Base-by-base conservation (phyloP, 2,329 filamentous ascomycete species). In the Pseudogymnoascus sp. region DNA sequence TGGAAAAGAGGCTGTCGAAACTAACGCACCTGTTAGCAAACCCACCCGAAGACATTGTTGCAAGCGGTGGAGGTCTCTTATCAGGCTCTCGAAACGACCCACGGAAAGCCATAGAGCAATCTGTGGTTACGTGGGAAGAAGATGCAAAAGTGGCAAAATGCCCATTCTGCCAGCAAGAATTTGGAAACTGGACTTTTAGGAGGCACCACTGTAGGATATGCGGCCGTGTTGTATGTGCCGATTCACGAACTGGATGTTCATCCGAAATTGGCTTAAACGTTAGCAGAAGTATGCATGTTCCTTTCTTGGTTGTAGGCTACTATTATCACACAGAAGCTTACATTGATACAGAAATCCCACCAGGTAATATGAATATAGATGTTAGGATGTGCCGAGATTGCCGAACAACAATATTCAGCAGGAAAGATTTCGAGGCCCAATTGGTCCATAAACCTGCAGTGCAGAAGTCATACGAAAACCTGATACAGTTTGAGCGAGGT, bases 121-220 rank as follows among this genome's bases (percentile, higher is more conserved):
- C 90, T 0, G 84, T 99, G 6, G 92, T 99, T 14, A 89, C 88
- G 0, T 99, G 94, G 94, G 90, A 99, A 74, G 92, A 97, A 61
- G 94, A 99, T 74, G 82, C 87, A 0, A 84, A 80, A 33, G 92
- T 99, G 5, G 66, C 80, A 1, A 86, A 87, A 67, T 99, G 94
- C 72, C 94, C 94, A 0, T 96, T 96, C 71, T 99, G 94, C 70
- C 90, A 96, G 72, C 94, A 99, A 70, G 91, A 96, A 63, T 99
- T 99, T 74, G 89, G 91, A 0, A 89, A 87, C 12, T 97, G 96
- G 83, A 90, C 91, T 1, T 96, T 97, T 71, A 85, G 94, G 70
- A 82, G 94, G 68, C 94, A 97, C 74, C 94, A 99, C 75, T 99
- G 94, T 75, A 85, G 94, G 62, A 88, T 96, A 75, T 99, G 94